Evolutionary conservation across 129 eudicot genomes (phyloP), one percentile per base, ranked within the genome.

Genomic region (Ambrosia artemisiifolia): DNA sequence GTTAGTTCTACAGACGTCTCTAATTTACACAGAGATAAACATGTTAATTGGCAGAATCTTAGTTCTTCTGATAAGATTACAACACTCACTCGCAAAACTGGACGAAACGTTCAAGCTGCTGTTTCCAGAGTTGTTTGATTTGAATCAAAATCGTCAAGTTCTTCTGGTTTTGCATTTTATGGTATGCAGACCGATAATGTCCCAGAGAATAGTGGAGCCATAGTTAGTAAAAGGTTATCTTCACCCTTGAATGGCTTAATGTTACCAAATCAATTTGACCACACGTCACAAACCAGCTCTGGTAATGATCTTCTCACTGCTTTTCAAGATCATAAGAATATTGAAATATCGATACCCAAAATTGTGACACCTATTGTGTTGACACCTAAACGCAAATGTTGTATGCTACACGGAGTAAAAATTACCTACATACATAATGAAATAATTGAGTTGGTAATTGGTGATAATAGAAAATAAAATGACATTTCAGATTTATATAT

Each of bases 81-180:
- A 64, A 76, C 72, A 12, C 82, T 78, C 18, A 42, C 78, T 8
- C 72, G 35, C 59, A 79, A 78, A 75, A 73, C 82, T 33, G 82
- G 77, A 14, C 68, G 78, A 33, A 83, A 73, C 34, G 78, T 77
- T 24, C 92, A 81, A 63, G 70, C 71, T 64, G 96, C 99, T 47
- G 81, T 83, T 67, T 84, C 95, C 3, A 86, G 99, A 78, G 75
- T 95, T n/a, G 97, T 95, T 69, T 97, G 99, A 5, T 95, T 95
- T 69, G 91, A 88, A 78, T 81, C 97, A 30, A 86, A 79, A 57
- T 63, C 65, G 53, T 47, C 67, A 11, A 65, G 20, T 63, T 74
- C 82, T 74, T 30, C 71, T 67, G 57, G 75, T 63, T 56, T 68
- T 32, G 82, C 67, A 20, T 60, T 57, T 17, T 85, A 84, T 33